Percentiles rank a stretch among this genome's conserved stretches.
phyloP scores from a whole-genome alignment of 2,329 filamentous ascomycete species.

The Conoideocrella luteorostrata region DNA sequence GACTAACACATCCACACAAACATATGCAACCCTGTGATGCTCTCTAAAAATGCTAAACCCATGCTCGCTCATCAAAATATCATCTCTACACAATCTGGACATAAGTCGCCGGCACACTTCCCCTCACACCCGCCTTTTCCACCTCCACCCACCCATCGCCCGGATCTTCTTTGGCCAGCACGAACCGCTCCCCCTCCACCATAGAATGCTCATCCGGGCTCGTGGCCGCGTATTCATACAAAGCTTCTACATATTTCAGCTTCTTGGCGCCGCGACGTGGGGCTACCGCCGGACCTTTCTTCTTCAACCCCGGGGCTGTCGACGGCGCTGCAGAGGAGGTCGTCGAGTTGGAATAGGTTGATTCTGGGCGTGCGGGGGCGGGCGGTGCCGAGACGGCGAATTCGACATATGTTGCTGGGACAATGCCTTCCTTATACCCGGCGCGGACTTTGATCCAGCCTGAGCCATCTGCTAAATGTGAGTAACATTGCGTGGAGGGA shows the following conservation, averaged over 20 bases:
- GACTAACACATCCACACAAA: no score
- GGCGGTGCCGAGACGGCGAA: constrained; percentile 41
- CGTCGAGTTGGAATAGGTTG: constrained; percentile 68
- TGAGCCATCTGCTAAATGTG: constrained; percentile 61
- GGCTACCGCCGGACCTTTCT: constrained; percentile 87
- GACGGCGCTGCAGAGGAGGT: constrained; percentile 26
- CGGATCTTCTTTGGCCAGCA: constrained; percentile 78
- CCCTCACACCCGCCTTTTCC: constrained; percentile 78
- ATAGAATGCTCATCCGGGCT: constrained; percentile 86
- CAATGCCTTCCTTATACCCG: constrained; percentile 72
- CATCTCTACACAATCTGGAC: constrained; percentile 62
- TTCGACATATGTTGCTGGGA: constrained; percentile 83
- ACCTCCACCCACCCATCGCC: constrained; percentile 98
- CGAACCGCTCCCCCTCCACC: constrained; percentile 83
- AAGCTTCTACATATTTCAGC: constrained; percentile 82
- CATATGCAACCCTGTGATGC: background rate
- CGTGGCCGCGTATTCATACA: constrained; percentile 87
- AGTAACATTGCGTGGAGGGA: background rate
- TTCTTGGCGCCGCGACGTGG: constrained; percentile 90
- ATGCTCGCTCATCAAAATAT: constrained; percentile 11
- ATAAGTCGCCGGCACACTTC: constrained; percentile 91
- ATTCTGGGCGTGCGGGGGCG: constrained; percentile 56
- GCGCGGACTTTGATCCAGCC: constrained; percentile 85
- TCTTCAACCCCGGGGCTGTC: constrained; percentile 49
- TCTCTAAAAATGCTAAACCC: background rate